Evolutionary conservation across 495 filamentous ascomycete species (phyloP).

Genomic region (Parathielavia hyrcaniae): DNA sequence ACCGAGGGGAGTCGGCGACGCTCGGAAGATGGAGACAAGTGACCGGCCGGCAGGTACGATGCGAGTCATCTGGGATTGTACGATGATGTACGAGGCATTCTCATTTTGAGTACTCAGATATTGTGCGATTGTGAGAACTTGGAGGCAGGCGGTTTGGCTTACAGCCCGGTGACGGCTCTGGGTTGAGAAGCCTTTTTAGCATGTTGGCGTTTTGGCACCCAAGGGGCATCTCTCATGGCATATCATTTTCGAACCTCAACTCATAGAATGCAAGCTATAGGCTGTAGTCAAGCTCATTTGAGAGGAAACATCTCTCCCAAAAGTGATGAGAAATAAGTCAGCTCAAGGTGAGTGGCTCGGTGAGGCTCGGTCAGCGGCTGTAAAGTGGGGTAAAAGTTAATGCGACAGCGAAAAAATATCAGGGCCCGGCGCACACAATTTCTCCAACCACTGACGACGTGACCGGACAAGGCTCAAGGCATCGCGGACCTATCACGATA

Average conservation of each 20-base stretch:
- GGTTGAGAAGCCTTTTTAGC: no score
- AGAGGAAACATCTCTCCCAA: no score
- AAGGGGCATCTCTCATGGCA: background rate
- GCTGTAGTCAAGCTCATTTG: no score
- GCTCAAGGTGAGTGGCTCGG: conserved; percentile 18
- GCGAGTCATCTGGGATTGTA: conserved; percentile 1
- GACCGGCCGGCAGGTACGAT: conserved; percentile 5
- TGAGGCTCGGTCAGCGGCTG: conserved; percentile 17
- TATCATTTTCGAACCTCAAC: background rate
- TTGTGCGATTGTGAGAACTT: no score
- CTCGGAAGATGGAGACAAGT: background rate
- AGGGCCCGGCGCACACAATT: conserved; percentile 35
- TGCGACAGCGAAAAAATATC: conserved; percentile 35
- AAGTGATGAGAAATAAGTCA: background rate
- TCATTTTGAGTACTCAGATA: background rate
- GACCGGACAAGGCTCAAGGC: conserved; percentile 24
- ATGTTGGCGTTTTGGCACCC: no score
- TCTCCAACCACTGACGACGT: conserved; percentile 34
- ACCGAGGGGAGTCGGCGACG: conserved; percentile 1
- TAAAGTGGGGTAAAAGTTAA: conserved; percentile 33
- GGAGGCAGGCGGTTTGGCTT: background rate
- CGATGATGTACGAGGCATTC: background rate
- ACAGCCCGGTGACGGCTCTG: no score
- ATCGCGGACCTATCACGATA: conserved; percentile 28
- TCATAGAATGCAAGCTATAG: no score